Evolutionary conservation across 306 rosid genomes (phyloP), one percentile per base, ranked within the genome.

Genomic region (Acacia confusa): DNA sequence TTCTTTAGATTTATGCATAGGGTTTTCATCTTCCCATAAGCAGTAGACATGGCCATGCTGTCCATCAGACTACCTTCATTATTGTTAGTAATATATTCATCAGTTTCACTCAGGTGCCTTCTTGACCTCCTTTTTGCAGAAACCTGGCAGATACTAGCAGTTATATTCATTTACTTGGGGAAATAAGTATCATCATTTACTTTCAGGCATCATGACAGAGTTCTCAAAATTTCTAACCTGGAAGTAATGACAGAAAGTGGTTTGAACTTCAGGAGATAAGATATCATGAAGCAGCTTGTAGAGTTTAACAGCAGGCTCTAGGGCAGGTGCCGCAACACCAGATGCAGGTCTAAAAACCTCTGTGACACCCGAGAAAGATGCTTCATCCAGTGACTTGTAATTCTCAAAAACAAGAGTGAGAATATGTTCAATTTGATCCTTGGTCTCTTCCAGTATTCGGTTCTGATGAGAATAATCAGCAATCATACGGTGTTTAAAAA

Each of bases 201-300:
- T 25, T 53, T 69, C 72, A 84, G 75, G 81, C 63, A 70, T 41
- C 79, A 28, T 57, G 55, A 84, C 58, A 52, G 78, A 80, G 32
- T 80, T n/a, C 19, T 47, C 14, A 53, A 81, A 38, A 85, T 75
- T 66, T 36, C 86, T 61, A 82, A 95, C 99, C 99, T 95, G 99
- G 88, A 95, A 95, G 86, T 92, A 86, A 60, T 93, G 99, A 83
- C 99, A 95, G 75, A 95, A 83, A n/a, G 97, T 82, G 78, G 89
- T 93, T 82, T 95, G 99, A 32, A 89, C 92, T 92, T 93, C 99
- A 0, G 99, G 98, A 81, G 99, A 92, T 81, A 95, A 87, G 82
- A 95, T 81, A 80, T 95, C 99, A n/a, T 95, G 97, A 85, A 95
- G 98, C 83, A 93, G 94, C 63, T 85, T 90, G 90, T 88, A 93